A percentile compares a stretch with the other conserved stretches of the same genome.
Conservation (phyloP, 2,329 filamentous ascomycete species). For the Ophiostoma quercus region DNA sequence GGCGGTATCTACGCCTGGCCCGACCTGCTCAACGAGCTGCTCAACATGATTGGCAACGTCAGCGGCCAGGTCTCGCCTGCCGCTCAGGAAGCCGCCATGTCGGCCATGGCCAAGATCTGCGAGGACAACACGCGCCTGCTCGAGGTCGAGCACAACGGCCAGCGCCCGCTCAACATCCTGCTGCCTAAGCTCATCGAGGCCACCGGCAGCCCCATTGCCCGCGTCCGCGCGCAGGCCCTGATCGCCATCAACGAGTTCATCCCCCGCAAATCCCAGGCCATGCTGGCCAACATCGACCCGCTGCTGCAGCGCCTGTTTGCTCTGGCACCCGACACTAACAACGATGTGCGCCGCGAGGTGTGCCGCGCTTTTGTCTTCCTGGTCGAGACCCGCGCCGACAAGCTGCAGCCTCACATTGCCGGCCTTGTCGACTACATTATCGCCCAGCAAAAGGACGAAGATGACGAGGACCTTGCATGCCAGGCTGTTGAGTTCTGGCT, state of each 20-base stretch:
- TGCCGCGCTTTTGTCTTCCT: conserved; percentile 90
- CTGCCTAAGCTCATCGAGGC: conserved; percentile 88
- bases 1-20: conserved; percentile 89
- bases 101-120: conserved; percentile 88
- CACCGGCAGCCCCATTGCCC: conserved; percentile 67
- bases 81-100: conserved; percentile 89
- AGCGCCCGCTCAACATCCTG: conserved; percentile 80
- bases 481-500: conserved; percentile 98
- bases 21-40: conserved; percentile 75
- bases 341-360: conserved; percentile 85
- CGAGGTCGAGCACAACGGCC: conserved; percentile 80
- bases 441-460: conserved; percentile 75
- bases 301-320: conserved; percentile 79
- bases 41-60: conserved; percentile 71
- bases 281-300: conserved; percentile 73
- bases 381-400: conserved; percentile 84
- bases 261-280: conserved; percentile 73
- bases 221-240: conserved; percentile 74
- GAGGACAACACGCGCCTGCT: conserved; percentile 88
- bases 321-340: conserved; percentile 68
- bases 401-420: conserved; percentile 79
- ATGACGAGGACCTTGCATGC: conserved; percentile 83
- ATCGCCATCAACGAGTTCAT: conserved; percentile 89
- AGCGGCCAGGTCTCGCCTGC: conserved; percentile 61
- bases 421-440: conserved; percentile 92